Conservation (phyloP, 306 rosid genomes). For the Neltuma alba region DNA sequence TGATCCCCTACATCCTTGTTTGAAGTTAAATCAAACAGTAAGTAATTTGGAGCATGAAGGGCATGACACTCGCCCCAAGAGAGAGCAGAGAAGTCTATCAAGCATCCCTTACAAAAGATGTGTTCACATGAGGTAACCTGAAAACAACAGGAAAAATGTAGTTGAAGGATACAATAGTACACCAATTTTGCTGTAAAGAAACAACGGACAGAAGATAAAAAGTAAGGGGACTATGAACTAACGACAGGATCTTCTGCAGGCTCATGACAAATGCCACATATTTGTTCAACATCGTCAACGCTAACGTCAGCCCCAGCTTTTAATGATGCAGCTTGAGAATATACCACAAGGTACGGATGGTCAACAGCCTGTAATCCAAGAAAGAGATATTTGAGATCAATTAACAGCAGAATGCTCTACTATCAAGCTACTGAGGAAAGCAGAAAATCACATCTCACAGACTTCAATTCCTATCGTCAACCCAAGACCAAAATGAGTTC, state of each 20-base stretch:
- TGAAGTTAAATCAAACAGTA: conserved; percentile 73
- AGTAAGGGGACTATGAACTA: conserved; percentile 31
- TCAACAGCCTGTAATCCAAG: conserved; percentile 28
- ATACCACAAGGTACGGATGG: conserved; percentile 56
- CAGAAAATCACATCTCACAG: neutral
- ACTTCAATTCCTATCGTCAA: neutral
- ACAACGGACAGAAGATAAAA: neutral
- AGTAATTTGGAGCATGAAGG: conserved; percentile 84
- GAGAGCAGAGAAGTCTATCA: conserved; percentile 67
- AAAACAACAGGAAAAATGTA: conserved; percentile 26
- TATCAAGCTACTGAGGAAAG: neutral
- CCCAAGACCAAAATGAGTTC: neutral
- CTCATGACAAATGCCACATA: conserved; percentile 82
- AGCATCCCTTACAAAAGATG: conserved; percentile 79
- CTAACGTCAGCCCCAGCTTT: conserved; percentile 44
- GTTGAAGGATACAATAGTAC: neutral
- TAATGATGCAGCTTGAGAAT: conserved; percentile 66
- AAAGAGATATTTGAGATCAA: neutral
- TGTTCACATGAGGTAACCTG: conserved; percentile 93
- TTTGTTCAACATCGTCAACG: conserved; percentile 44
- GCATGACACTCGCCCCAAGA: conserved; percentile 67
- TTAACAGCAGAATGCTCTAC: neutral
- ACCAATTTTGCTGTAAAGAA: neutral
- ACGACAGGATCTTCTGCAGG: conserved; percentile 79
- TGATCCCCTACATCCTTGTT: conserved; percentile 44